phyloP scores from a whole-genome alignment of 75 land plant species.

The Pseudotsuga menziesii region DNA sequence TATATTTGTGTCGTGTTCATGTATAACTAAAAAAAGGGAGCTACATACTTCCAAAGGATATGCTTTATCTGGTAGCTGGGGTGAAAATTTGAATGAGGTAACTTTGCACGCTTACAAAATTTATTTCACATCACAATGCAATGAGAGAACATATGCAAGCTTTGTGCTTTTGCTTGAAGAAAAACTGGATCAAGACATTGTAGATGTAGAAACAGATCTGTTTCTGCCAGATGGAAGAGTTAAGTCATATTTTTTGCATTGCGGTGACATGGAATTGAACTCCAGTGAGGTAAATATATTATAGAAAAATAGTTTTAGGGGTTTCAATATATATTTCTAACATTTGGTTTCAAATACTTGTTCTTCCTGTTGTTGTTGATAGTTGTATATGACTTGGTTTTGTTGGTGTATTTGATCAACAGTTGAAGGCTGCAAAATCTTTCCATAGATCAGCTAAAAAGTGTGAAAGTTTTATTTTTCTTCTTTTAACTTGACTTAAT shows the following conservation, averaged over 20 bases:
- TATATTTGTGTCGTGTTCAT: slow-evolving; percentile 15
- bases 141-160: slow-evolving; percentile 28
- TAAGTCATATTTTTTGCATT: slow-evolving; percentile 40
- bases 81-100: slow-evolving; percentile 11
- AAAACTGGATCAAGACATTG: slow-evolving; percentile 78
- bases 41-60: slow-evolving; percentile 48
- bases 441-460: slow-evolving; percentile 45
- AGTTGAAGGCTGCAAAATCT: slow-evolving; percentile 70
- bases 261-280: slow-evolving; percentile 44
- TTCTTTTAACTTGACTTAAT: neutral
- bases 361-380: neutral
- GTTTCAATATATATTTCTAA: neutral
- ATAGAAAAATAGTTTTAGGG: neutral
- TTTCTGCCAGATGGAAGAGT: slow-evolving; percentile 47
- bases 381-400: neutral
- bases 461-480: neutral
- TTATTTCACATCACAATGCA: slow-evolving; percentile 38
- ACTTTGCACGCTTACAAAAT: slow-evolving; percentile 56
- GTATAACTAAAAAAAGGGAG: slow-evolving; percentile 90
- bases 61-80: slow-evolving; percentile 70
- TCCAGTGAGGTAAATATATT: slow-evolving; percentile 47
- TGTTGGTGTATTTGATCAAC: neutral
- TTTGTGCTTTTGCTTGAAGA: slow-evolving; percentile 64
- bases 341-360: neutral
- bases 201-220: slow-evolving; percentile 41